Percentiles rank a stretch among this genome's conserved stretches.
phyloP scores from a whole-genome alignment of 1,139 yeast species.

The Lodderomyces beijingensis region DNA sequence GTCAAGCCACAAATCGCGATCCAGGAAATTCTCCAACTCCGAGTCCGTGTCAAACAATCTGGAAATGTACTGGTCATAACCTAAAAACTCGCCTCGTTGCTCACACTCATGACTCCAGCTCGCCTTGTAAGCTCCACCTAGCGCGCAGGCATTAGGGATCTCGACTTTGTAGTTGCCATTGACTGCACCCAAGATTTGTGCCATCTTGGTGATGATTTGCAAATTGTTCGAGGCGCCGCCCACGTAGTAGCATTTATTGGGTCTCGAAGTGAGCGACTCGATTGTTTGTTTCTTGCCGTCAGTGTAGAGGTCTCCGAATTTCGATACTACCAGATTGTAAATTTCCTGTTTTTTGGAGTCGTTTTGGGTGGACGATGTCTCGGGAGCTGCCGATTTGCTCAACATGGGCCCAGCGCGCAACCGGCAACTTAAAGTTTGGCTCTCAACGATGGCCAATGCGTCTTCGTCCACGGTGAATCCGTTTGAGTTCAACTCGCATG shows the following conservation, averaged over 20 bases:
- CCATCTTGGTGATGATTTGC: conserved; percentile 64
- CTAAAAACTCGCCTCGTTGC: conserved; percentile 31
- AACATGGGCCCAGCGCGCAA: conserved; percentile 74
- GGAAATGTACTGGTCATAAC: conserved; percentile 39
- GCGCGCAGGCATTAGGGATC: conserved; percentile 86
- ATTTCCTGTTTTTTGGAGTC: conserved; percentile 12
- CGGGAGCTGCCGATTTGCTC: conserved; percentile 15
- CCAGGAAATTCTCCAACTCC: conserved; percentile 43
- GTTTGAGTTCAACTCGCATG: conserved; percentile 16
- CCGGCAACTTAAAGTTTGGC: conserved; percentile 83
- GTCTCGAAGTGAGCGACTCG: conserved; percentile 48
- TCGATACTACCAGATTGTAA: conserved; percentile 20
- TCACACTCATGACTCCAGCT: conserved; percentile 58
- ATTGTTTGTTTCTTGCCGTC: conserved; percentile 47
- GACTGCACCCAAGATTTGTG: conserved; percentile 61
- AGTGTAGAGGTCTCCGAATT: conserved; percentile 43
- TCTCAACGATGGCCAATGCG: conserved; percentile 74
- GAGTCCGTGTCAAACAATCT: conserved; percentile 38
- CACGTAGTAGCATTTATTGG: conserved; percentile 71
- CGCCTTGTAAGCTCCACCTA: conserved; percentile 92
- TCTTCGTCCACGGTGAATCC: conserved; percentile 56
- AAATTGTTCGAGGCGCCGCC: conserved; percentile 83
- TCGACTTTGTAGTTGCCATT: conserved; percentile 70
- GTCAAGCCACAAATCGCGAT: conserved; percentile 42
- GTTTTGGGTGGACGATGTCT: not conserved